A percentile compares a stretch with the other conserved stretches of the same genome.
These are phyloP conservation scores for Alternaria ethzedia DNA, from an alignment of 2,329 filamentous ascomycete genomes.

Conservation along the genomic window DNA sequence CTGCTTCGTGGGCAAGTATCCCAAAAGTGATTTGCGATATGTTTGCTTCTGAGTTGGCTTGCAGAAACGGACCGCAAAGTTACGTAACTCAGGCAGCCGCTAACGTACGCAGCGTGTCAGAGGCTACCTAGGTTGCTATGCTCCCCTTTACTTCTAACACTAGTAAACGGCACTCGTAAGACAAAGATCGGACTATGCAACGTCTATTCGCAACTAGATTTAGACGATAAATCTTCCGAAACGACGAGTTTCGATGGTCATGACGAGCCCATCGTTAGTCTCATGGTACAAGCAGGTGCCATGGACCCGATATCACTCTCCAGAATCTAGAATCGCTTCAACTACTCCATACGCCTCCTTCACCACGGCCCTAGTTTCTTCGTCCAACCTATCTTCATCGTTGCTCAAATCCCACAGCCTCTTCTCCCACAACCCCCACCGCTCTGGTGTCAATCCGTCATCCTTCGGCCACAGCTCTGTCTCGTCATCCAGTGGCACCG, in stretches of 20 bases:
- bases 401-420: not conserved
- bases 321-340: not conserved
- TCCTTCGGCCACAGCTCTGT: constrained; percentile 1
- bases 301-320: not conserved
- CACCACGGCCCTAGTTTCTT: not conserved
- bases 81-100: not conserved
- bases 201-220: not conserved
- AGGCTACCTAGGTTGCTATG: too few species aligned
- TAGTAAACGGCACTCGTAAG: not conserved
- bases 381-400: not conserved
- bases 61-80: not conserved
- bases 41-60: not conserved
- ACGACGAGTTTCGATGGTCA: too few species aligned
- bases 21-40: not conserved
- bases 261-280: too few species aligned
- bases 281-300: too few species aligned
- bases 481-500: not conserved
- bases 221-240: not conserved
- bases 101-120: not conserved
- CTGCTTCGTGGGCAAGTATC: too few species aligned
- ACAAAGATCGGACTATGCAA: not conserved
- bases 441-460: constrained; percentile 1
- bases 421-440: constrained; percentile 5
- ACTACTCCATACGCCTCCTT: not conserved
- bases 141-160: too few species aligned